Base-by-base conservation (phyloP, 2,329 filamentous ascomycete species). In the Neodidymelliopsis sp. region DNA sequence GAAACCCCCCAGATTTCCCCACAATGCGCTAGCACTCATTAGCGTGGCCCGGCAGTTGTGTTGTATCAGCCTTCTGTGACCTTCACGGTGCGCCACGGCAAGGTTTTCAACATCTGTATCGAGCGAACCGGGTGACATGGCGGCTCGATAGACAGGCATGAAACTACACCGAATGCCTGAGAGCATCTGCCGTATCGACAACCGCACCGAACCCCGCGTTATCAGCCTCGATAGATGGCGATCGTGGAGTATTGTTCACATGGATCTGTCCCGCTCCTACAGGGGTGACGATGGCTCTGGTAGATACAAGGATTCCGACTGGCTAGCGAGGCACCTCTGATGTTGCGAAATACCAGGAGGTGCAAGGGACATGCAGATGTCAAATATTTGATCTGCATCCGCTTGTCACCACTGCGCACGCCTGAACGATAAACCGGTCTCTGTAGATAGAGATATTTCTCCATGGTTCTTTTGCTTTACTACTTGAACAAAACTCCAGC, bases 121-220 rank as follows among this genome's bases (percentile, higher is more conserved):
- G 29, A 44, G 29, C 24, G 19, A 40, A 44, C 15, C n/a, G 24
- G 24, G 29, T 40, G 35, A 20, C 12, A 31, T 13, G 8, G 16
- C 40, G 30, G 30, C 36, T 35, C 19, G 18, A 30, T 18, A 10
- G 9, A 15, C 8, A 38, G 13, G 18, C 5, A 22, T 34, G 23
- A 38, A 18, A n/a, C 23, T 11, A 12, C 2, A 28, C 4, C 10
- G 29, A 13, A 18, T 22, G 16, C 29, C 15, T 29, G 29, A 20
- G n/a, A 22, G 33, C 30, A 50, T 40, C 36, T 50, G 47, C 47
- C 35, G 47, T 41, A 40, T 31, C 16, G n/a, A 25, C 41, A 45
- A 36, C 29, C 30, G 40, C 12, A 24, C 20, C 24, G 34, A 30
- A 50, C 40, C 47, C 40, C 47, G 40, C 47, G 36, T 35, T 43